Evolutionary conservation across 202 grass and related monocot species (phyloP), one percentile per base, ranked within the genome.

Genomic region (Elaeis oleifera): DNA sequence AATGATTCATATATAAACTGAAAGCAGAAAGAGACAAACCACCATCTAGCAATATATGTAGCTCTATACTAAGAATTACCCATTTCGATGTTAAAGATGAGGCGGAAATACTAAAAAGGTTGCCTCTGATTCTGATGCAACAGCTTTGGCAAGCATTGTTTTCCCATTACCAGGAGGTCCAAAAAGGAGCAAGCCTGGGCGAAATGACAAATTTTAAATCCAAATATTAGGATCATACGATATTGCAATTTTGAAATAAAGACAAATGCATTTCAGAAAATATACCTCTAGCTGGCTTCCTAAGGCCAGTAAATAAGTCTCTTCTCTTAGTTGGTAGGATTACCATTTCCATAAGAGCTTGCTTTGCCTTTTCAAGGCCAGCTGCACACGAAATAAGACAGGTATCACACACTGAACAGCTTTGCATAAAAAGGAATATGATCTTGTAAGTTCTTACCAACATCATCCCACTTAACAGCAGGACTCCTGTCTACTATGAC

Each of bases 341-440:
- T 58, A 97, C 82, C 94, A 97, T 97, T 91, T 97, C 94, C 88
- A 89, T 92, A 39, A 97, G 84, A 72, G 94, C 85, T 79, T 97
- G 85, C 61, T 97, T 97, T 71, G 94, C 94, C 54, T 89, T 92
- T 65, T 89, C 88, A 68, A 96, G 87, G 69, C 92, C 92, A 83
- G 92, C 92, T 96, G 71, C 60, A 81, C 11, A 68, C 69, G 18
- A 81, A 67, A 74, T 14, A 26, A 32, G 23, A 62, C 18, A 71
- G 50, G 21, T 59, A 78, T 22, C 23, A 64, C 16, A 49, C 20
- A 58, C 21, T 80, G 44, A 50, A 14, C 19, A 32, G 29, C 18
- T 53, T 61, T 31, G 11, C 4, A 71, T 31, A 75, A 70, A 5
- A 66, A 17, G 55, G 28, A 18, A 17, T 50, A n/a, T 49, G 63